Base-by-base conservation (phyloP, 192 early-diverging fungal genomes). In the Coemansia umbellata region DNA sequence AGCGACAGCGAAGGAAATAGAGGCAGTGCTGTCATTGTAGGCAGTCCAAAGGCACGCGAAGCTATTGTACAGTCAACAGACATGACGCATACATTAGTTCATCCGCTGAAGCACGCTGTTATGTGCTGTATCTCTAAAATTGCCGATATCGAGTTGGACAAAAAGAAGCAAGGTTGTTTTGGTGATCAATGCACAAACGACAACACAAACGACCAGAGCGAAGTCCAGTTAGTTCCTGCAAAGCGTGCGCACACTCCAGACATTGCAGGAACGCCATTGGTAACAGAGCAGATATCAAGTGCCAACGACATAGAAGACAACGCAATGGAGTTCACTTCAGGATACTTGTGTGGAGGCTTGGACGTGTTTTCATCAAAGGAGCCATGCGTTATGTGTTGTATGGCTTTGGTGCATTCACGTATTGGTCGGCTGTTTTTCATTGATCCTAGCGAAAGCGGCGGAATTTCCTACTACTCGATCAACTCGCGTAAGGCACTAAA, bases 321-420 rank as follows among this genome's bases (percentile, higher is more conserved):
- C 9, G 30, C 42, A 26, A n/a, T n/a, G n/a, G n/a, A n/a, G n/a
- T n/a, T n/a, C n/a, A n/a, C n/a, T n/a, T 65, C 58, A 27, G 78
- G 74, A 4, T 94, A 97, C 58, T 63, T 94, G 18, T 94, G 91
- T 54, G 92, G 82, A 8, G 90, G 84, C 4, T 74, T 89, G 21
- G 92, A 97, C 55, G 61, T 91, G 22, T 97, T 88, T 70, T 47
- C 91, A 31, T 79, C 82, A 10, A 80, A 83, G 32, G 92, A 97
- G 53, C 94, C 94, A 4, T 97, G 94, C 43, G 81, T 82, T 15
- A 97, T 94, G 94, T 97, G 94, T 31, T 76, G 86, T 0, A 97
- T 97, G 94, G 92, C 87, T 1, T 60, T 97, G 26, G 84, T 97
- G n/a, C 94, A 97, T 66, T 97, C 94, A 14, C 82, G 94, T 5